Evolutionary conservation across 805 yeast species (phyloP).

Genomic region (Wickerhamiella galacta): DNA sequence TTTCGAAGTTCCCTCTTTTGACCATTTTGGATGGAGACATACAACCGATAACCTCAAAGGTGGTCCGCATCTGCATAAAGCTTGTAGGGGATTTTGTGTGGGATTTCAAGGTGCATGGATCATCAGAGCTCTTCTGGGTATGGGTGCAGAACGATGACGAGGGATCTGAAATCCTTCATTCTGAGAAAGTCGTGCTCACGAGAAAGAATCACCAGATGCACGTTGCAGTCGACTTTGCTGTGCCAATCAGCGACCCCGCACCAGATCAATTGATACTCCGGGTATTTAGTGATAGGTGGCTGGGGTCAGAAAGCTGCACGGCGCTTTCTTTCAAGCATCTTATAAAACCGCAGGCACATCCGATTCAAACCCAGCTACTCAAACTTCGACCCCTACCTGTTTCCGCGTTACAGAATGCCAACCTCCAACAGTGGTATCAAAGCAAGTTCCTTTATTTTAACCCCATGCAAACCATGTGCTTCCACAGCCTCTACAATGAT

Average conservation of each 20-base stretch:
- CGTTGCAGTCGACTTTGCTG: slow-evolving; percentile 79
- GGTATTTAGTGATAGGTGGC: slow-evolving; percentile 73
- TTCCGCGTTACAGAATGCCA: slow-evolving; percentile 53
- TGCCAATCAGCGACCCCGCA: slow-evolving; percentile 75
- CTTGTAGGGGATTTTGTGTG: slow-evolving; percentile 68
- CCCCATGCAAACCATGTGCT: slow-evolving; percentile 97
- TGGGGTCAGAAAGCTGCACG: slow-evolving; percentile 63
- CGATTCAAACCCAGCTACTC: slow-evolving; percentile 64
- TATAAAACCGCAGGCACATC: slow-evolving; percentile 75
- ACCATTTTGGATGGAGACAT: slow-evolving; percentile 55
- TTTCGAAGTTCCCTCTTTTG: slow-evolving; percentile 61
- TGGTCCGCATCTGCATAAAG: slow-evolving; percentile 59
- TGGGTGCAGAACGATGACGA: slow-evolving; percentile 70
- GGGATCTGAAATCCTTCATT: slow-evolving; percentile 54
- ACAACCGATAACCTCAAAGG: slow-evolving; percentile 75
- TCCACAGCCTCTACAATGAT: slow-evolving; percentile 71
- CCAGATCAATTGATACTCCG: slow-evolving; percentile 77
- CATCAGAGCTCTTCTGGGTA: slow-evolving; percentile 79
- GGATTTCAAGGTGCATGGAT: slow-evolving; percentile 72
- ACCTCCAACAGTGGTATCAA: slow-evolving; percentile 52
- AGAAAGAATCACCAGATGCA: slow-evolving; percentile 34
- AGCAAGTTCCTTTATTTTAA: slow-evolving; percentile 69
- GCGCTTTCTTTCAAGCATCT: slow-evolving; percentile 80
- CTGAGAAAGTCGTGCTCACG: slow-evolving; percentile 60
- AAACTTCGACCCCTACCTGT: slow-evolving; percentile 75